A percentile compares a stretch with the other conserved stretches of the same genome.
These are phyloP conservation scores for Isoetes taiwanensis DNA, from an alignment of 75 land plant genomes.

Conservation along the genomic window DNA sequence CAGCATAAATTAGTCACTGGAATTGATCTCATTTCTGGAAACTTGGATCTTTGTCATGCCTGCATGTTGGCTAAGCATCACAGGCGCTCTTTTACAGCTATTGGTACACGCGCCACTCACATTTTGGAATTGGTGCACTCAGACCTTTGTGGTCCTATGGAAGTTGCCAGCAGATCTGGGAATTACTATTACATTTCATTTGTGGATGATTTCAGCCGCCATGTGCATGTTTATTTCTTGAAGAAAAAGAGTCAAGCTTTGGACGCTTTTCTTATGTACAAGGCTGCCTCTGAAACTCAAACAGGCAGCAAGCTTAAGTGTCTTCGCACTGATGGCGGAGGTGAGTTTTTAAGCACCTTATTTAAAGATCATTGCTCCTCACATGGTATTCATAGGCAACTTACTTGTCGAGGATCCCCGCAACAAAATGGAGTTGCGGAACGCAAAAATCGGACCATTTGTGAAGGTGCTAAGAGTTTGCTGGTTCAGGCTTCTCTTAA, in stretches of 20 bases:
- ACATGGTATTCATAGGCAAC: conserved; percentile 5
- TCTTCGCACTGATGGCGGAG: conserved; percentile 16
- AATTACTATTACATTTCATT: conserved; percentile 8
- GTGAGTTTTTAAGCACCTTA: conserved; percentile 16
- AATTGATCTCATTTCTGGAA: no score
- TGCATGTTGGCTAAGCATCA: no score
- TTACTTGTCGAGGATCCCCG: conserved; percentile 8
- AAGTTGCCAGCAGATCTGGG: neutral
- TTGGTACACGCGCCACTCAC: no score
- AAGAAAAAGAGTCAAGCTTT: conserved; percentile 13
- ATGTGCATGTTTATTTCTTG: conserved; percentile 18
- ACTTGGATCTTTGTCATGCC: no score
- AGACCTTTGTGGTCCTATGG: conserved; percentile 13
- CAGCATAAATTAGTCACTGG: no score
- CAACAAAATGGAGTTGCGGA: conserved; percentile 24
- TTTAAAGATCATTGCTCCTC: conserved; percentile 6
- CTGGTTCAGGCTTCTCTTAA: conserved; percentile 1
- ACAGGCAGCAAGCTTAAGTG: conserved; percentile 11
- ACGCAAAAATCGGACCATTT: conserved; percentile 12
- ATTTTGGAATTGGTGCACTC: conserved; percentile 11
- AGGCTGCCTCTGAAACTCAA: conserved; percentile 16
- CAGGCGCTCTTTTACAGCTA: no score
- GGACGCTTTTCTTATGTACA: conserved; percentile 10
- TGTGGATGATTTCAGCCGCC: conserved; percentile 15
- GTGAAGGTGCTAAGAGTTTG: conserved; percentile 18